Conservation (phyloP, 495 filamentous ascomycete species). For the Penicillium roqueforti region DNA sequence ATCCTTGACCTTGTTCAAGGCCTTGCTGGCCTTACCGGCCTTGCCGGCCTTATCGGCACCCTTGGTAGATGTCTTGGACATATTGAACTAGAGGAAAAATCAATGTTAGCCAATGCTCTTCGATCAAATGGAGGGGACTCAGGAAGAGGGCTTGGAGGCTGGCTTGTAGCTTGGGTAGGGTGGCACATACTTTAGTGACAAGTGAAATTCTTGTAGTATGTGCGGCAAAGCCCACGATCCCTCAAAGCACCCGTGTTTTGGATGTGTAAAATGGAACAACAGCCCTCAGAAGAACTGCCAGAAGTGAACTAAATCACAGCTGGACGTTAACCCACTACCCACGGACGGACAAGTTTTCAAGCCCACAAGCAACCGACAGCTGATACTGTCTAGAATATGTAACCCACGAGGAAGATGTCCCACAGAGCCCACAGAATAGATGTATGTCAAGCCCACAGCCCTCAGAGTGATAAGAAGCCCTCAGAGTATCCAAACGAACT, state of each 20-base stretch:
- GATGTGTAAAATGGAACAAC: slow-evolving; percentile 25
- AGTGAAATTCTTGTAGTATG: slow-evolving; percentile 23
- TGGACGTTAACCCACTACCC: slow-evolving; percentile 43
- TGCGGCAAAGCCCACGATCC: slow-evolving; percentile 44
- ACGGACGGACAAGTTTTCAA: slow-evolving; percentile 46
- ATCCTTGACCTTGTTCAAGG: slow-evolving; percentile 51
- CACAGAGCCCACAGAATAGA: slow-evolving; percentile 44
- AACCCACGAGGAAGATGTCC: slow-evolving; percentile 41
- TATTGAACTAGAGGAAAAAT: slow-evolving; percentile 31
- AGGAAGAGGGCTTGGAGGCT: slow-evolving; percentile 4
- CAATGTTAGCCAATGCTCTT: slow-evolving; percentile 24
- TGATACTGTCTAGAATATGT: slow-evolving; percentile 43
- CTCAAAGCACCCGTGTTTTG: slow-evolving; percentile 40
- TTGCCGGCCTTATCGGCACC: slow-evolving; percentile 47
- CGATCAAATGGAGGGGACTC: neutral
- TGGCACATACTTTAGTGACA: slow-evolving; percentile 17
- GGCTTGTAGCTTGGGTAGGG: slow-evolving; percentile 12
- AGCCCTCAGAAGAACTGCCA: slow-evolving; percentile 32
- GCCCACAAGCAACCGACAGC: slow-evolving; percentile 45
- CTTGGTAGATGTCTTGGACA: slow-evolving; percentile 50
- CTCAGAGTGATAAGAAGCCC: slow-evolving; percentile 44
- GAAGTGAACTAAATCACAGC: slow-evolving; percentile 34
- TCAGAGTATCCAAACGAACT: slow-evolving; percentile 46
- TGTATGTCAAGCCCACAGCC: slow-evolving; percentile 48
- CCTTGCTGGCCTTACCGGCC: slow-evolving; percentile 48